Evolutionary conservation across 2,329 filamentous ascomycete genomes (phyloP).

Genomic region (Arthroderma sp.): DNA sequence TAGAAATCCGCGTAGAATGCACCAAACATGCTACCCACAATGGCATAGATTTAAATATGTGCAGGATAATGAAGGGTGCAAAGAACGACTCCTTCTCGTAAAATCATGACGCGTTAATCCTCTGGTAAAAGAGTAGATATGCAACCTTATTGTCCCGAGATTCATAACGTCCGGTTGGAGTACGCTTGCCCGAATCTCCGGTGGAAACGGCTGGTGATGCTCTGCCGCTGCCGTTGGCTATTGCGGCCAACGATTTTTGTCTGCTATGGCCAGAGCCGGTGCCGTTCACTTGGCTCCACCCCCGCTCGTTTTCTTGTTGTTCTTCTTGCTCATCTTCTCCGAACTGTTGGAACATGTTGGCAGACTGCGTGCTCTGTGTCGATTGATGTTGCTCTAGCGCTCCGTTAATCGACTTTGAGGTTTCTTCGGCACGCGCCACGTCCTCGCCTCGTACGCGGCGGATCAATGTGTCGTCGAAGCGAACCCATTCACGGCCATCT

Average conservation of each 20-base stretch:
- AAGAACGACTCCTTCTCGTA: no score
- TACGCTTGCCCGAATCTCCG: constrained; percentile 43
- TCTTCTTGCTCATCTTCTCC: constrained; percentile 52
- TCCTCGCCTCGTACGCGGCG: constrained; percentile 75
- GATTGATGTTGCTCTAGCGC: constrained; percentile 56
- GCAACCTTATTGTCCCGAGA: constrained; percentile 90
- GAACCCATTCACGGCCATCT: constrained; percentile 91
- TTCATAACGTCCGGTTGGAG: constrained; percentile 33
- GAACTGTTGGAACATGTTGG: constrained; percentile 62
- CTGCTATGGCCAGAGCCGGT: constrained; percentile 31
- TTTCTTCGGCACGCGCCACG: constrained; percentile 76
- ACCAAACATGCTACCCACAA: no score
- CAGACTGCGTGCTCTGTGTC: constrained; percentile 24
- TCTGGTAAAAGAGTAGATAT: constrained; percentile 91
- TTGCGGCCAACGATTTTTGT: constrained; percentile 56
- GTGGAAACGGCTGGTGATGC: constrained; percentile 39
- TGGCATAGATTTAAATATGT: no score
- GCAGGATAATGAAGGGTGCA: no score
- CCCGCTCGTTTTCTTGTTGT: constrained; percentile 47
- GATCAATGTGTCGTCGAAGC: constrained; percentile 86
- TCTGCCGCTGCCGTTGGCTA: constrained; percentile 49
- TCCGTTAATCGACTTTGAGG: constrained; percentile 53
- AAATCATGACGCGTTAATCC: constrained; percentile 32
- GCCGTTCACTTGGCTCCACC: constrained; percentile 79
- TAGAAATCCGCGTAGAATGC: no score